Evolutionary conservation across 108 stramenopile genomes (phyloP).

Genomic region (Discostella pseudostelligera): DNA sequence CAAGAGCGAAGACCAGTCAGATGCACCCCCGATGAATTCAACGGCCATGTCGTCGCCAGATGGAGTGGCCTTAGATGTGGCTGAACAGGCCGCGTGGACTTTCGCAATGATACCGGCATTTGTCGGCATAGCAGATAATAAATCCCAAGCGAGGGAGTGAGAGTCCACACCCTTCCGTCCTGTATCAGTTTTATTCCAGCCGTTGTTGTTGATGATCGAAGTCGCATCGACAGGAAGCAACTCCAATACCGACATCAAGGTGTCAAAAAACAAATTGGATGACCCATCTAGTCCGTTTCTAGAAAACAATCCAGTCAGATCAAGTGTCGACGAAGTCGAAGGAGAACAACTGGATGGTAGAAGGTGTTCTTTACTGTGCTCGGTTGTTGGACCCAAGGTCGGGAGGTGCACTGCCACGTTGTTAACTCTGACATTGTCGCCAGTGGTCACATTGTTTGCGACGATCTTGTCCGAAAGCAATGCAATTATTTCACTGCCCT

Average conservation of each 20-base stretch:
- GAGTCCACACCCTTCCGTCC: constrained; percentile 29
- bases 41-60: constrained; percentile 66
- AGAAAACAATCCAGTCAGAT: constrained; percentile 66
- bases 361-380: constrained; percentile 13
- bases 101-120: constrained; percentile 59
- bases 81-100: constrained; percentile 53
- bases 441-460: constrained; percentile 5
- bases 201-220: neutral
- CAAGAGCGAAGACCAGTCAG: constrained; percentile 69
- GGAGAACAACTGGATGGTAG: constrained; percentile 5
- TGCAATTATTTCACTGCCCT: constrained; percentile 80
- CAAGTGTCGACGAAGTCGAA: constrained; percentile 21
- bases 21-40: constrained; percentile 44
- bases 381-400: neutral
- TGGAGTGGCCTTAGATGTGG: constrained; percentile 5
- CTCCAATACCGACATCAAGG: constrained; percentile 67
- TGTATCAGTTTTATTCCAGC: constrained; percentile 22
- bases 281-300: constrained; percentile 51
- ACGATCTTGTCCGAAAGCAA: constrained; percentile 52
- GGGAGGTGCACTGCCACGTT: constrained; percentile 1
- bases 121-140: constrained; percentile 91
- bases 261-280: constrained; percentile 65
- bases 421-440: constrained; percentile 8
- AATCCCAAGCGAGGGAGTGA: constrained; percentile 87
- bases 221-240: constrained; percentile 43